Conservation (phyloP, 768 basidiomycete genomes). For the Amanita polypyramis region DNA sequence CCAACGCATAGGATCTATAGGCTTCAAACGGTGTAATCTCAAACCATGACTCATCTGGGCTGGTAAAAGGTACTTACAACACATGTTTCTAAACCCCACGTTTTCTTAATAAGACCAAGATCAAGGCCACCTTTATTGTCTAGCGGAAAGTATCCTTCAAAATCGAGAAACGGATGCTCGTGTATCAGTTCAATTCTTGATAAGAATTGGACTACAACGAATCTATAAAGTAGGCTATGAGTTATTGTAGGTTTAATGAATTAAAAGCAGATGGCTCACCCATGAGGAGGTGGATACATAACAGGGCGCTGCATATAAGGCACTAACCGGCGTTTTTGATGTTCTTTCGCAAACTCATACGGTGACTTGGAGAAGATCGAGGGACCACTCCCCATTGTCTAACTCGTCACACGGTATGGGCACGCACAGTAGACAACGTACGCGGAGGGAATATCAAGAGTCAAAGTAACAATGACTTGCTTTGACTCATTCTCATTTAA, state of each 20-base stretch:
- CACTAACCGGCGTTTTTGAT: background rate
- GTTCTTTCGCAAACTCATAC: slow-evolving; percentile 3
- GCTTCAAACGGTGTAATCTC: background rate
- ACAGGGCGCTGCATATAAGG: background rate
- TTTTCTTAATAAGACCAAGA: background rate
- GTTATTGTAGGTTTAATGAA: background rate
- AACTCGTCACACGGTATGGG: background rate
- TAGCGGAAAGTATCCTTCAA: slow-evolving; percentile 5
- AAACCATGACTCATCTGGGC: too few relatives aligned
- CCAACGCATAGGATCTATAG: slow-evolving; percentile 6
- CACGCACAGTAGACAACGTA: background rate
- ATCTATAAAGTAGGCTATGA: background rate
- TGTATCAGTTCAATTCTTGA: slow-evolving; percentile 1
- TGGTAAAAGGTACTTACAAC: background rate
- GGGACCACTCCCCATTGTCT: slow-evolving; percentile 2
- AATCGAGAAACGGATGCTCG: slow-evolving; percentile 1
- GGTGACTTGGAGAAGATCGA: slow-evolving; percentile 7
- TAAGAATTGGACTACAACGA: slow-evolving; percentile 4
- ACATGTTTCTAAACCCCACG: slow-evolving; percentile 7
- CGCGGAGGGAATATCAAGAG: background rate
- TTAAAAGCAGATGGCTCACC: background rate
- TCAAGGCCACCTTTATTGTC: slow-evolving; percentile 3
- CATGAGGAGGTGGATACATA: slow-evolving; percentile 5
- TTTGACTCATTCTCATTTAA: background rate
- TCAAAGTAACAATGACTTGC: background rate